Percentiles rank a stretch among this genome's conserved stretches.
Evolutionary conservation across 192 early-diverging fungal species (phyloP).

Genomic region (Umbelopsis vinacea): DNA sequence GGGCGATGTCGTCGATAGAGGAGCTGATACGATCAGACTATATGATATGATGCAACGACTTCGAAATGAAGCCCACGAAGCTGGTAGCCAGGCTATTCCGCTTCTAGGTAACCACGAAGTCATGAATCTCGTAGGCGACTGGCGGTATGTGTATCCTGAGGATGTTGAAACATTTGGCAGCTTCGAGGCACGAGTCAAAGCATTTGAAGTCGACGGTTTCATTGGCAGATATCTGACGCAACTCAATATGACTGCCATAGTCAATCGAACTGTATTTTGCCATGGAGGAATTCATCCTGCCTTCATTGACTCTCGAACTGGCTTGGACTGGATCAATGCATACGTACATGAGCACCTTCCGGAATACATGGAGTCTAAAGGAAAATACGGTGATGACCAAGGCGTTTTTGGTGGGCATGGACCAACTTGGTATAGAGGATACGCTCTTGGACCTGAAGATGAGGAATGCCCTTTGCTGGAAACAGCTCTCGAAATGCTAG

Average conservation of each 20-base stretch:
- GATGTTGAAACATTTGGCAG: slow-evolving; percentile 63
- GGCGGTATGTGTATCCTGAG: slow-evolving; percentile 58
- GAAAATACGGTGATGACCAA: slow-evolving; percentile 27
- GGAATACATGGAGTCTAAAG: slow-evolving; percentile 28
- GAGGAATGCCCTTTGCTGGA: slow-evolving; percentile 50
- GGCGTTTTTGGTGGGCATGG: slow-evolving; percentile 41
- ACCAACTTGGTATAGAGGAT: slow-evolving; percentile 62
- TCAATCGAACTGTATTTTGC: slow-evolving; percentile 61
- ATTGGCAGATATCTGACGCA: slow-evolving; percentile 51
- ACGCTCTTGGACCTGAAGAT: slow-evolving; percentile 54
- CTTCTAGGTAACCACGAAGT: slow-evolving; percentile 63
- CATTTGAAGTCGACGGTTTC: slow-evolving; percentile 55
- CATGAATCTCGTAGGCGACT: slow-evolving; percentile 66
- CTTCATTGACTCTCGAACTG: slow-evolving; percentile 23
- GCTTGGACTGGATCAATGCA: slow-evolving; percentile 57
- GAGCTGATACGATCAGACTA: slow-evolving; percentile 70
- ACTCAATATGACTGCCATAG: slow-evolving; percentile 50
- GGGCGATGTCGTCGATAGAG: slow-evolving; percentile 80
- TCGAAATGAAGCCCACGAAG: slow-evolving; percentile 54
- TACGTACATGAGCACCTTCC: slow-evolving; percentile 39
- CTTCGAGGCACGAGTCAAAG: slow-evolving; percentile 40
- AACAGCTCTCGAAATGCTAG: slow-evolving; percentile 48
- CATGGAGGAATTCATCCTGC: slow-evolving; percentile 60
- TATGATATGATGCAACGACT: slow-evolving; percentile 66
- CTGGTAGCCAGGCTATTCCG: slow-evolving; percentile 53